Percentiles rank a stretch among this genome's conserved stretches.
These are phyloP conservation scores for Xylaria grammica DNA, from an alignment of 495 filamentous ascomycete species.

Conservation along the genomic window DNA sequence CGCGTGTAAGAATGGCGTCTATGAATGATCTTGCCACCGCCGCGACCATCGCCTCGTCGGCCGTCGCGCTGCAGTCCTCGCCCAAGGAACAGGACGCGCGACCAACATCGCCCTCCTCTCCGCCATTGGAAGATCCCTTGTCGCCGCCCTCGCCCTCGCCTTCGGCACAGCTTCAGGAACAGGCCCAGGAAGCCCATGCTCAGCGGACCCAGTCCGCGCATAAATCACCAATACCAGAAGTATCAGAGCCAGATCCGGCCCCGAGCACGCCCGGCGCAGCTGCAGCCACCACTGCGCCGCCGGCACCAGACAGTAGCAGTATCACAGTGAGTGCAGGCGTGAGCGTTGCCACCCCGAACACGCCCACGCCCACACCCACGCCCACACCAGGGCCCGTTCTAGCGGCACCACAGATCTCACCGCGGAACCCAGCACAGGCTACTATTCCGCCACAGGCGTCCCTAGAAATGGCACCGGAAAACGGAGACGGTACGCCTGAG, in stretches of 20 bases:
- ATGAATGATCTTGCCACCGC: conserved; percentile 52
- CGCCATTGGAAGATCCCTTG: conserved; percentile 7
- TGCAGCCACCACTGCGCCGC: background rate
- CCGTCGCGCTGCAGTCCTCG: conserved; percentile 35
- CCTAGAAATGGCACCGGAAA: conserved; percentile 7
- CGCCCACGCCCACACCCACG: background rate
- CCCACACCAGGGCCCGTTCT: conserved; percentile 24
- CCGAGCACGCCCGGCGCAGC: background rate
- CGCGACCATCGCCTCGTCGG: conserved; percentile 44
- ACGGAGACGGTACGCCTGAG: conserved; percentile 1
- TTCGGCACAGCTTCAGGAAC: conserved; percentile 23
- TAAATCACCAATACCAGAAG: conserved; percentile 18
- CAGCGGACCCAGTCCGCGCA: conserved; percentile 12
- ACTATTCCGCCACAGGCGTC: conserved; percentile 26
- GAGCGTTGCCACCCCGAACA: conserved; percentile 7
- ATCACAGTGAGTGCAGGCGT: conserved; percentile 10
- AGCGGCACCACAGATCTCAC: conserved; percentile 30
- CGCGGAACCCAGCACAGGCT: conserved; percentile 28
- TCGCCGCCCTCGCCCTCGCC: conserved; percentile 22
- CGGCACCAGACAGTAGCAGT: conserved; percentile 6
- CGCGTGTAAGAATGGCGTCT: conserved; percentile 40
- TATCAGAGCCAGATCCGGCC: background rate
- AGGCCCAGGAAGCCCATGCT: conserved; percentile 21
- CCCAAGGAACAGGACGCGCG: conserved; percentile 20
- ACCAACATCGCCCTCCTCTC: conserved; percentile 14